Conservation (phyloP, 257 asterid species). For the Cinchona pubescens region DNA sequence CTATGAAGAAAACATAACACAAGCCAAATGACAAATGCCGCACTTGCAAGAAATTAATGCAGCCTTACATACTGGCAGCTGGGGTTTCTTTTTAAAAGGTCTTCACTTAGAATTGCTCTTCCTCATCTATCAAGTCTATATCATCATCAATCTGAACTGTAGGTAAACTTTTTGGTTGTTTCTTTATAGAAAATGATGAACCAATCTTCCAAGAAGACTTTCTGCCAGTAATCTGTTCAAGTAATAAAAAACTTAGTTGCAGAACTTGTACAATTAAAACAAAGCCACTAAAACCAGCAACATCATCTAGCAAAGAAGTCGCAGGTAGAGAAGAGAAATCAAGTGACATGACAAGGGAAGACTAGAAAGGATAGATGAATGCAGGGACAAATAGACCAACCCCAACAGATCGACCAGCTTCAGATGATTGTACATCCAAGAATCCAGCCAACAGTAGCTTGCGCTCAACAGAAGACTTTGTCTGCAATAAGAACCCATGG, state of each 20-base stretch:
- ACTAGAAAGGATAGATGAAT: neutral
- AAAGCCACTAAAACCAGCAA: neutral
- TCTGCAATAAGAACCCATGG: slow-evolving; percentile 39
- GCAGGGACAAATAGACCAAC: slow-evolving; percentile 36
- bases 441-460: slow-evolving; percentile 76
- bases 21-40: slow-evolving; percentile 13
- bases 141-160: slow-evolving; percentile 75
- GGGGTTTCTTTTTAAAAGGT: slow-evolving; percentile 85
- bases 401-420: slow-evolving; percentile 47
- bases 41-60: slow-evolving; percentile 10
- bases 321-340: neutral
- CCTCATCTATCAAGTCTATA: slow-evolving; percentile 87
- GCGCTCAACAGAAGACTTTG: slow-evolving; percentile 58
- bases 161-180: slow-evolving; percentile 47
- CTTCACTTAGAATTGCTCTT: slow-evolving; percentile 90
- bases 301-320: neutral
- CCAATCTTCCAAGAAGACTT: slow-evolving; percentile 93
- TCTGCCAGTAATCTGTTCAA: slow-evolving; percentile 58
- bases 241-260: slow-evolving; percentile 3
- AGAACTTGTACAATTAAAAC: neutral
- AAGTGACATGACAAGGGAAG: neutral
- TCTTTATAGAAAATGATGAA: slow-evolving; percentile 78
- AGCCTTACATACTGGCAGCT: slow-evolving; percentile 61
- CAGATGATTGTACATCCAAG: slow-evolving; percentile 56
- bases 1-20: neutral